Conservation (phyloP, 2,329 filamentous ascomycete species). For the Chalara sp. region DNA sequence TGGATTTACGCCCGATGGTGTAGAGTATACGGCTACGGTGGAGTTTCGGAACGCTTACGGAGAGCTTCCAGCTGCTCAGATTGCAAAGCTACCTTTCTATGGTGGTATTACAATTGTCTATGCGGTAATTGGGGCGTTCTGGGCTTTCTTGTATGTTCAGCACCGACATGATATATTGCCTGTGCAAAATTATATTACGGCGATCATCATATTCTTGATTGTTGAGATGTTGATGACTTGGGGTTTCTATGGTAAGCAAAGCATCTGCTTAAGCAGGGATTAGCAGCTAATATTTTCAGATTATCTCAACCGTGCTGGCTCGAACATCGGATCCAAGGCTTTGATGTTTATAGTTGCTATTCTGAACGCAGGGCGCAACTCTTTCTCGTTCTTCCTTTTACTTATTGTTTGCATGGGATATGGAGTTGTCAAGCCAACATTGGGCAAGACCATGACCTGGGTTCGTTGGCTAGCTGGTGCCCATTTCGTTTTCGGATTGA, state of each 20-base stretch:
- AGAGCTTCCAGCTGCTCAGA: conserved; percentile 90
- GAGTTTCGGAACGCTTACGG: conserved; percentile 96
- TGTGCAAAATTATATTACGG: conserved; percentile 98
- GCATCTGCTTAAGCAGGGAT: background rate
- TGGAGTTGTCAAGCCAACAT: conserved; percentile 87
- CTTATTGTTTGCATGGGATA: conserved; percentile 99
- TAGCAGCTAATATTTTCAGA: conserved; percentile 47
- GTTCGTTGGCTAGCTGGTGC: conserved; percentile 85
- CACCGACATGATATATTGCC: conserved; percentile 90
- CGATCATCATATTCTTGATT: conserved; percentile 89
- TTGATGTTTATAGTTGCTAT: conserved; percentile 88
- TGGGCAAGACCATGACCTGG: conserved; percentile 90
- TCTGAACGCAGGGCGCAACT: conserved; percentile 89
- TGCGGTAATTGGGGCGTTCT: conserved; percentile 77
- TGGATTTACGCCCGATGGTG: conserved; percentile 51
- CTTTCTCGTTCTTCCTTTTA: conserved; percentile 95
- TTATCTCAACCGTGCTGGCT: conserved; percentile 84
- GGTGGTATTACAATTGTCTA: conserved; percentile 92
- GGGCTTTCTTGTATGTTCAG: conserved; percentile 93
- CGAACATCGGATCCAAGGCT: conserved; percentile 75
- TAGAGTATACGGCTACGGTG: conserved; percentile 70
- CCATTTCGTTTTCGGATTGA: conserved; percentile 90
- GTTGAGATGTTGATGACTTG: conserved; percentile 97
- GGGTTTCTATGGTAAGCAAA: conserved; percentile 77
- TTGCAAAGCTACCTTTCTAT: conserved; percentile 95